Evolutionary conservation across 1,284 basidiomycete genomes (phyloP).

Genomic region (Apiotrichum sp.): DNA sequence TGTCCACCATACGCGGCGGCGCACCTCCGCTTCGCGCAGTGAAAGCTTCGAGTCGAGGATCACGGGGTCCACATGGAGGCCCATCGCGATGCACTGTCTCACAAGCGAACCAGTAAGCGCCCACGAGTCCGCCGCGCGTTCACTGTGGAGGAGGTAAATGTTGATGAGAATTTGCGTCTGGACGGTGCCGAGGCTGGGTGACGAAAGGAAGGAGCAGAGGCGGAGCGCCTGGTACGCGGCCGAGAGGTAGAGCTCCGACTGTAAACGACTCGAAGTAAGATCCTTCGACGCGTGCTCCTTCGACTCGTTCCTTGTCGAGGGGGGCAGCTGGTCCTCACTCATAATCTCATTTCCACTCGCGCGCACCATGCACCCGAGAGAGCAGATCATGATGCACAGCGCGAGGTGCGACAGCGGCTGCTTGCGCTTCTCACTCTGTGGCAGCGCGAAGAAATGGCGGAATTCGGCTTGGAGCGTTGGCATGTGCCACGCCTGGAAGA

Average conservation of each 20-base stretch:
- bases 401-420: conserved; percentile 40
- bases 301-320: not conserved
- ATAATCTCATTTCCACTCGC: conserved; percentile 41
- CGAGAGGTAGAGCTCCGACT: conserved; percentile 46
- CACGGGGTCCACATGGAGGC: conserved; percentile 44
- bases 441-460: conserved; percentile 36
- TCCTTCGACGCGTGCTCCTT: conserved; percentile 40
- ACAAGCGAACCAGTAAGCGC: conserved; percentile 37
- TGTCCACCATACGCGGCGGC: conserved; percentile 44
- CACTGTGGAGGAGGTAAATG: conserved; percentile 43
- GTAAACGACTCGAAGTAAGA: conserved; percentile 41
- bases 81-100: conserved; percentile 43
- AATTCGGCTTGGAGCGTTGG: conserved; percentile 39
- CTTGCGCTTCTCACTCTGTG: conserved; percentile 32
- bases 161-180: conserved; percentile 42
- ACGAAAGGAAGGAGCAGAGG: conserved; percentile 46
- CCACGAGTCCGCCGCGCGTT: conserved; percentile 45
- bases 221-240: conserved; percentile 46
- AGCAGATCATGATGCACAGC: conserved; percentile 44
- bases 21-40: conserved; percentile 41
- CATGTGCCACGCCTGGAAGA: conserved; percentile 43
- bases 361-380: conserved; percentile 41
- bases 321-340: conserved; percentile 16
- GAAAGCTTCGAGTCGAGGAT: conserved; percentile 39
- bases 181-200: conserved; percentile 40